A percentile compares a stretch with the other conserved stretches of the same genome.
Conservation (phyloP, 1,139 yeast species). For the Magnusiomyces suaveolens region DNA sequence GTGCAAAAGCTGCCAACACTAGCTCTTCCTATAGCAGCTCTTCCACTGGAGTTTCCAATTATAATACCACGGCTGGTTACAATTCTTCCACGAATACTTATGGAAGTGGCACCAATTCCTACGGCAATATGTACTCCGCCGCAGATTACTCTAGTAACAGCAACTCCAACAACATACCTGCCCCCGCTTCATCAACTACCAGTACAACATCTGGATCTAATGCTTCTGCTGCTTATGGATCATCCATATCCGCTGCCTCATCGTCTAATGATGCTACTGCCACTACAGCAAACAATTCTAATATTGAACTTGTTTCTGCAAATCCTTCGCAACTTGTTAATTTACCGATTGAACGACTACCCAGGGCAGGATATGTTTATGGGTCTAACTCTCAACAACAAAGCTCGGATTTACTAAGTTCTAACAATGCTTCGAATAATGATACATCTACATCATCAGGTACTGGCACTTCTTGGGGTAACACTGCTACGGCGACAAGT, state of each 20-base stretch:
- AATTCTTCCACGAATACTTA: background rate
- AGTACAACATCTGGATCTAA: background rate
- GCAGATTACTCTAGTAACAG: background rate
- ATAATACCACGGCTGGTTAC: background rate
- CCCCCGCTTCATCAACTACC: background rate
- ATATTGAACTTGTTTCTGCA: background rate
- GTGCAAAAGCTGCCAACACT: background rate
- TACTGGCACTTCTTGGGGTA: background rate
- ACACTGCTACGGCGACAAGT: background rate
- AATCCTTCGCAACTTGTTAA: conserved; percentile 1
- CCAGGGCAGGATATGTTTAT: background rate
- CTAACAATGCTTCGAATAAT: background rate
- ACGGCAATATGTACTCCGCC: background rate
- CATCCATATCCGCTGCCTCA: background rate
- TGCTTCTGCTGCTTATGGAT: conserved; percentile 1
- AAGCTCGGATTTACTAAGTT: background rate
- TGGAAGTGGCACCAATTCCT: background rate
- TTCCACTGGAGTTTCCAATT: background rate
- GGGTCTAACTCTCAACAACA: background rate
- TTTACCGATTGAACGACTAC: background rate
- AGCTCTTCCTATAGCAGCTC: background rate
- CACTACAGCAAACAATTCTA: background rate
- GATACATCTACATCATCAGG: background rate
- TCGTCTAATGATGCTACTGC: background rate
- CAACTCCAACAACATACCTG: background rate